Conservation (phyloP, 495 filamentous ascomycete genomes). For the Pseudotulostoma volvatum region DNA sequence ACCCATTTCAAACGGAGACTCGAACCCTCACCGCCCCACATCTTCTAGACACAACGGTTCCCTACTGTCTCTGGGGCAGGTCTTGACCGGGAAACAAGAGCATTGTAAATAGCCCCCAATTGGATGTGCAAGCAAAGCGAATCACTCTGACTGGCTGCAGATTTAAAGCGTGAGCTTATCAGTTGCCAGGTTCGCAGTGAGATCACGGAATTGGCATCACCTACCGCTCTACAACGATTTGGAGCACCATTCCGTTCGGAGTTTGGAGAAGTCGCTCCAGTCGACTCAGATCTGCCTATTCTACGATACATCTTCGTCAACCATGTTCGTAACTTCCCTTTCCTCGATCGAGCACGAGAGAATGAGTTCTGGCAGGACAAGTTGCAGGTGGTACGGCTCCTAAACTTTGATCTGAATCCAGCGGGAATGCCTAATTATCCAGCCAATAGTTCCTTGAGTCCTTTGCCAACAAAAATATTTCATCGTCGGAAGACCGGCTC, state of each 20-base stretch:
- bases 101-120: no score
- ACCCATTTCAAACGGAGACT: neutral
- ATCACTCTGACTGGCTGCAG: conserved; percentile 32
- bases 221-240: conserved; percentile 86
- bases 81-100: conserved; percentile 91
- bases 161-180: conserved; percentile 90
- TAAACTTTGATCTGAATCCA: no score
- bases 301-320: conserved; percentile 95
- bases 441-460: conserved; percentile 92
- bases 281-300: conserved; percentile 88
- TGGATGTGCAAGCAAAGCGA: conserved; percentile 18
- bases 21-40: conserved; percentile 5
- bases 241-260: conserved; percentile 89
- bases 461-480: conserved; percentile 95
- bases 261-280: conserved; percentile 77
- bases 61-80: conserved; percentile 33
- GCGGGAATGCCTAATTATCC: no score
- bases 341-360: conserved; percentile 86
- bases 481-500: conserved; percentile 84
- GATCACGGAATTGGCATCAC: conserved; percentile 79
- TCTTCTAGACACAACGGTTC: no score
- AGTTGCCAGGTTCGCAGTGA: conserved; percentile 77
- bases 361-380: conserved; percentile 99
- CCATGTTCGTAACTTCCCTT: conserved; percentile 94
- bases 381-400: conserved; percentile 64